Conservation (phyloP, 371 early-diverging fungal species). For the Syncephalastrum sp. region DNA sequence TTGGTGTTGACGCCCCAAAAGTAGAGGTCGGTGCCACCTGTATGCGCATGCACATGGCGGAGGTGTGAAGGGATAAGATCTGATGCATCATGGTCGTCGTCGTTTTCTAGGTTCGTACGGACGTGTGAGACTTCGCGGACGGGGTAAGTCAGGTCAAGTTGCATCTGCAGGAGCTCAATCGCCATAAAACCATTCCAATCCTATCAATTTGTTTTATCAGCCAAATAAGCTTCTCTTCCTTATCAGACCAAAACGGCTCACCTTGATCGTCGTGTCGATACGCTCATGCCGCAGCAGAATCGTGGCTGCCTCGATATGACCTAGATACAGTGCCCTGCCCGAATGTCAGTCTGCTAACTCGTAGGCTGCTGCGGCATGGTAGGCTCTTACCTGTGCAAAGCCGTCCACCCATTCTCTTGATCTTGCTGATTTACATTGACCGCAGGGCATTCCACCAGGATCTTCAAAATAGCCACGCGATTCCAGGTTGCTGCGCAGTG, state of each 20-base stretch:
- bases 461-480: slow-evolving; percentile 36
- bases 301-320: slow-evolving; percentile 61
- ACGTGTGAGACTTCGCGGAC: not conserved
- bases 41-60: not conserved
- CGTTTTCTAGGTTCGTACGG: not conserved
- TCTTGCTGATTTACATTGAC: slow-evolving; percentile 67
- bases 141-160: not conserved
- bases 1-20: slow-evolving; percentile 80
- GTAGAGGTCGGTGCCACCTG: slow-evolving; percentile 60
- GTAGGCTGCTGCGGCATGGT: not conserved
- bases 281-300: slow-evolving; percentile 52
- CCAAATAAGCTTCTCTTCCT: not conserved
- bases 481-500: slow-evolving; percentile 51
- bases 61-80: not conserved
- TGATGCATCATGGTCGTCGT: not conserved
- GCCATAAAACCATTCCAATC: slow-evolving; percentile 34
- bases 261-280: slow-evolving; percentile 54
- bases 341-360: not conserved
- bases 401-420: slow-evolving; percentile 71
- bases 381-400: slow-evolving; percentile 57
- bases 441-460: slow-evolving; percentile 44
- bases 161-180: not conserved
- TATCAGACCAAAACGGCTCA: slow-evolving; percentile 4
- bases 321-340: slow-evolving; percentile 60
- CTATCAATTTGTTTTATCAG: slow-evolving; percentile 3